Evolutionary conservation across 1,284 basidiomycete genomes (phyloP).

Genomic region (Sanghuangporus baumii): DNA sequence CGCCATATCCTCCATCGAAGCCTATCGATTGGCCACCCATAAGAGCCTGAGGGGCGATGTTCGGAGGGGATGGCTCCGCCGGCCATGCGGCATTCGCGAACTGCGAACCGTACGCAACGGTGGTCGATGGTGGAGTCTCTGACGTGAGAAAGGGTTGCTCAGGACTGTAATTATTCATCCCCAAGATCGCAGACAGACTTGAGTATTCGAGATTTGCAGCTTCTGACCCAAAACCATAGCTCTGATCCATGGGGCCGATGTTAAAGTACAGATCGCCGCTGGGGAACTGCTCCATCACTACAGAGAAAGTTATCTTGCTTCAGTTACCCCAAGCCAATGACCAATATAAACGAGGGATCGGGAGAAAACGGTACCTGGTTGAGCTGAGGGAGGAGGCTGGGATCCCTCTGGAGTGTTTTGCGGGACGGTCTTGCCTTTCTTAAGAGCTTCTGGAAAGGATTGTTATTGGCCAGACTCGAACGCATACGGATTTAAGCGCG

Average conservation of each 20-base stretch:
- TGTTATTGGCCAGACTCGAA: not conserved
- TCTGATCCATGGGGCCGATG: constrained; percentile 50
- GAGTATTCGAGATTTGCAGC: constrained; percentile 90
- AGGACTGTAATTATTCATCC: constrained; percentile 51
- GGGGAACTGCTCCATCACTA: constrained; percentile 42
- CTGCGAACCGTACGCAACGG: constrained; percentile 20
- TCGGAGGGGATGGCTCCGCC: constrained; percentile 32
- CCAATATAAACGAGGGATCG: not conserved
- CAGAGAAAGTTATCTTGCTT: not conserved
- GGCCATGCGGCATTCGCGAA: constrained; percentile 43
- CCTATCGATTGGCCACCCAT: constrained; percentile 17
- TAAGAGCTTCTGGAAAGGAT: constrained; percentile 13
- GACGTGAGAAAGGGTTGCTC: constrained; percentile 37
- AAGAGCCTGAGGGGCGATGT: constrained; percentile 14
- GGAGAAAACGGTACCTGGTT: constrained; percentile 3
- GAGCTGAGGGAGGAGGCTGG: constrained; percentile 8
- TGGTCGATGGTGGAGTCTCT: constrained; percentile 28
- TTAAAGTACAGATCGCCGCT: constrained; percentile 58
- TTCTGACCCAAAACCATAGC: constrained; percentile 74
- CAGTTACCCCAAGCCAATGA: not conserved
- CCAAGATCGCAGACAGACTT: constrained; percentile 86
- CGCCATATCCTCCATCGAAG: constrained; percentile 25
- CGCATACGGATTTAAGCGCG: not conserved
- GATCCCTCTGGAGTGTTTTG: constrained; percentile 4
- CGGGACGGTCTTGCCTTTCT: constrained; percentile 6